Evolutionary conservation across 805 yeast species (phyloP).

Genomic region (Middelhovenomyces tepae): DNA sequence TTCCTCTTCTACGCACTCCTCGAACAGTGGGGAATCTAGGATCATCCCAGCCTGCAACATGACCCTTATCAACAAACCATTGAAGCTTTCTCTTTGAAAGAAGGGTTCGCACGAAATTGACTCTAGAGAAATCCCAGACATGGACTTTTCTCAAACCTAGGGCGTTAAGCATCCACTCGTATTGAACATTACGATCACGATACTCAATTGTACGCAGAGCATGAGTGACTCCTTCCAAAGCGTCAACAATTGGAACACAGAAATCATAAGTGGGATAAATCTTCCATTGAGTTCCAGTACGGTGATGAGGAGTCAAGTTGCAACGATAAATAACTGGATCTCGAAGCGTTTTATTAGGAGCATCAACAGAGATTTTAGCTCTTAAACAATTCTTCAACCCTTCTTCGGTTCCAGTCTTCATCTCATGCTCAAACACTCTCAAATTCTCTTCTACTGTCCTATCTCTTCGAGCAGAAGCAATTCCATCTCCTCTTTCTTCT

Average conservation of each 20-base stretch:
- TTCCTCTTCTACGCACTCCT: conserved; percentile 99
- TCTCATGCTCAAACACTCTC: conserved; percentile 75
- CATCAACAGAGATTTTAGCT: conserved; percentile 91
- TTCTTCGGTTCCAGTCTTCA: conserved; percentile 88
- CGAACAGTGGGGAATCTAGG: conserved; percentile 99
- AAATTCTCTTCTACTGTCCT: conserved; percentile 89
- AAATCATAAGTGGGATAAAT: conserved; percentile 97
- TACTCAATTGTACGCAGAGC: conserved; percentile 97
- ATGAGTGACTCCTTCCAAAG: conserved; percentile 95
- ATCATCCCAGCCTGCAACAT: conserved; percentile 95
- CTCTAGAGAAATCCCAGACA: conserved; percentile 97
- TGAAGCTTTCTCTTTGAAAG: conserved; percentile 95
- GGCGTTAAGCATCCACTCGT: conserved; percentile 88
- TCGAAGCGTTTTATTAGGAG: conserved; percentile 88
- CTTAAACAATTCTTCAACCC: conserved; percentile 90
- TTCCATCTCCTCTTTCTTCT: conserved; percentile 97
- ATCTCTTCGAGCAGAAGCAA: conserved; percentile 85
- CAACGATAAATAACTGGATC: conserved; percentile 98
- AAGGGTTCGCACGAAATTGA: conserved; percentile 91
- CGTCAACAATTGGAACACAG: conserved; percentile 95
- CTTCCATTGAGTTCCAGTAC: conserved; percentile 91
- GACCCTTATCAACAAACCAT: conserved; percentile 93
- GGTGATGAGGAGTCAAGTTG: conserved; percentile 95
- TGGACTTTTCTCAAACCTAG: conserved; percentile 82
- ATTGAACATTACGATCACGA: conserved; percentile 97